Base-by-base conservation (phyloP, 306 rosid species). In the Betula pendula region DNA sequence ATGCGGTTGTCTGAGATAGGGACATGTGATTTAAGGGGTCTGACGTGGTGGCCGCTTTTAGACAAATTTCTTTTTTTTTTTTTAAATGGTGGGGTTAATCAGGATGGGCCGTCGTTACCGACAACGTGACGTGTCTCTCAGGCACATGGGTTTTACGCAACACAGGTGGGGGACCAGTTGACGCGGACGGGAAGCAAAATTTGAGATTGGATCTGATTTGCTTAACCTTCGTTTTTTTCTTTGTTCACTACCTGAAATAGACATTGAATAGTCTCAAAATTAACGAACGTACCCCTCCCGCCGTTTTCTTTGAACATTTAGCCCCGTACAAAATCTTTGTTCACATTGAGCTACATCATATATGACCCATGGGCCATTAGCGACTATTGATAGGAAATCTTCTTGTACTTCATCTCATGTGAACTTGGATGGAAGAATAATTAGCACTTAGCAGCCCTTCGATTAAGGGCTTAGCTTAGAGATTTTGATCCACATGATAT, bases 91-190 rank as follows among this genome's bases (percentile, higher is more conserved):
- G 44, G 71, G 75, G 49, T 60, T 35, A 71, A 68, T 51, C 33
- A 17, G 62, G 51, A 60, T 71, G 75, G 40, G 70, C 62, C 55
- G 79, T 58, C 68, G 45, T 66, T 43, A 31, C 83, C 75, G 79
- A 80, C 87, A 85, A 25, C 16, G 45, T 89, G 88, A 89, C 91
- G 87, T 85, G 88, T 74, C 78, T 6, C 4, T 47, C 19, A 68
- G 53, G 66, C 82, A 52, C 83, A 82, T 68, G 76, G 71, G 56
- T 47, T 19, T 40, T 8, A 33, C 72, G 75, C 83, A 40, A 75
- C 65, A 40, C 12, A 0, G 0, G 50, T 50, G 83, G 84, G 85
- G 55, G 56, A 82, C 86, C 47, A 56, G 0, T 49, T 55, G 83
- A 82, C 82, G 81, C 82, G 88, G 85, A 77, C 84, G 33, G 49